Base-by-base conservation (phyloP, 495 filamentous ascomycete genomes). In the Hyphodiscus hymeniophilus region DNA sequence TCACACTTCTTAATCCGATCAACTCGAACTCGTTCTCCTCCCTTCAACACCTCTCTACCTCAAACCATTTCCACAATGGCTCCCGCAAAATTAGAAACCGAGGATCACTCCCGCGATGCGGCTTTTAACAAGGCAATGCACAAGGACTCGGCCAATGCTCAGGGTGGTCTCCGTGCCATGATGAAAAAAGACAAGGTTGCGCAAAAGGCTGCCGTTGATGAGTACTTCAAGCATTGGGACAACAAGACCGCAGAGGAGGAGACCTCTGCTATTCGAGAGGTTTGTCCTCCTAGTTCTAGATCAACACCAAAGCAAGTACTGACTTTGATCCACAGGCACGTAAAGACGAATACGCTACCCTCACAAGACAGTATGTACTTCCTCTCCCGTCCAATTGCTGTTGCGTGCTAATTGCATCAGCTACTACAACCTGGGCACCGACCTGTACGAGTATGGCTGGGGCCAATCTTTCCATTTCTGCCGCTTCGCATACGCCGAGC, bases 141-240 rank as follows among this genome's bases (percentile, higher is more conserved):
- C 67, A 91, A 91, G 63, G 85, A 85, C 59, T 87, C 87, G 16
- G 73, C 87, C 34, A 64, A 79, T 56, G 75, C 80, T 15, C 63
- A 70, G 22, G 86, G 81, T 57, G 88, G 87, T 59, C 76, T 96
- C 59, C 67, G 75, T 54, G 85, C 92, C 51, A 87, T 95, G 83
- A 69, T 94, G 47, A 72, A 74, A 58, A 98, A 98, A 71, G 83
- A 91, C 66, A 70, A 73, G 42, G 71, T 70, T 10, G 89, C 92
- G 2, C 87, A 97, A 64, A 80, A 89, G 70, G 79, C 87, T 40
- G 91, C 92, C 41, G 79, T 94, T 28, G 89, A 96, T 60, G 91
- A 97, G 68, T 98, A 98, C 72, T 97, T 95, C 80, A 98, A 96
- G 81, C 94, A 95, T 68, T 98, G 91, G 85, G 92, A 98, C 70